Evolutionary conservation across 2,329 filamentous ascomycete genomes (phyloP).

Genomic region (Coleophoma cylindrospora): DNA sequence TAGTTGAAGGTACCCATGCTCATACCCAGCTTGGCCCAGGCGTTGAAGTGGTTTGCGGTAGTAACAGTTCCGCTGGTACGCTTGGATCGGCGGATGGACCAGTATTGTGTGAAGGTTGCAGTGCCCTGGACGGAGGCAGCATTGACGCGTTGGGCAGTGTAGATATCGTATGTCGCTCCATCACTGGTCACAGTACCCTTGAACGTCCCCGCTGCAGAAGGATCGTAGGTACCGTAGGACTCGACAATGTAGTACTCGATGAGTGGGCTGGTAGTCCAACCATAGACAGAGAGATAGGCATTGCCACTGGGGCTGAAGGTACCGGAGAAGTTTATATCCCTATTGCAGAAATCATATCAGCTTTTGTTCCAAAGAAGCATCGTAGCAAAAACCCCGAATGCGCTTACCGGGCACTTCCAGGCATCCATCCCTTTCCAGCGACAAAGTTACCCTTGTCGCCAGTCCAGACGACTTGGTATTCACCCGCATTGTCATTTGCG

Average conservation of each 20-base stretch:
- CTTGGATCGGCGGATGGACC: slow-evolving; percentile 44
- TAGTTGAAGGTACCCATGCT: slow-evolving; percentile 40
- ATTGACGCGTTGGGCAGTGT: slow-evolving; percentile 10
- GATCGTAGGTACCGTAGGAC: slow-evolving; percentile 33
- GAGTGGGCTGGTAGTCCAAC: slow-evolving; percentile 36
- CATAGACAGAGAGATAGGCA: slow-evolving; percentile 52
- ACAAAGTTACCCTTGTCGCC: slow-evolving; percentile 39
- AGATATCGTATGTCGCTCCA: slow-evolving; percentile 44
- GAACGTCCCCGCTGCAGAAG: slow-evolving; percentile 22
- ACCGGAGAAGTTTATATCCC: slow-evolving; percentile 35
- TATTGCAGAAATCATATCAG: slow-evolving; percentile 7
- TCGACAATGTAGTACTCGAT: slow-evolving; percentile 13
- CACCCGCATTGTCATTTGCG: slow-evolving; percentile 45
- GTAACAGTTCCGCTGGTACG: slow-evolving; percentile 44
- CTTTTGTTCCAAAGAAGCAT: too few species aligned
- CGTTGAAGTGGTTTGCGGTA: slow-evolving; percentile 43
- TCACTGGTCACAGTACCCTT: slow-evolving; percentile 45
- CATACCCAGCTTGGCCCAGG: slow-evolving; percentile 42
- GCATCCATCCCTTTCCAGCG: slow-evolving; percentile 45
- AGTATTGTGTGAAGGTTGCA: slow-evolving; percentile 45
- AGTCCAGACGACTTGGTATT: slow-evolving; percentile 45
- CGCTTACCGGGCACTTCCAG: slow-evolving; percentile 27
- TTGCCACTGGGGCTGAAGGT: slow-evolving; percentile 35
- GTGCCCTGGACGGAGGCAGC: slow-evolving; percentile 29
- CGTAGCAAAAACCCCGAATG: too few species aligned